Base-by-base conservation (phyloP, 441 rosid genomes). In the Erysimum pusillum region DNA sequence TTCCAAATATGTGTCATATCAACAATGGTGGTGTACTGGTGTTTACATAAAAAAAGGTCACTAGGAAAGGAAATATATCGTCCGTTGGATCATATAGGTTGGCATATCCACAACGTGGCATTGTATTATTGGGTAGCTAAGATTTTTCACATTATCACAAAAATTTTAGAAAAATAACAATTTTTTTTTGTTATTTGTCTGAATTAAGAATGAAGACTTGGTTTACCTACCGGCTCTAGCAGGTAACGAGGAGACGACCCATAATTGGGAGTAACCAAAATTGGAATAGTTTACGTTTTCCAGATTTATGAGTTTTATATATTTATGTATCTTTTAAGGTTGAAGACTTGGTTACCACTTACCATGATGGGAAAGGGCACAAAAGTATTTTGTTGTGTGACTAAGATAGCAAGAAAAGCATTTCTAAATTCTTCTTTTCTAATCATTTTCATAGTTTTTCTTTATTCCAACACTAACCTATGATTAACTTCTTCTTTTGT, bases 301-400 rank as follows among this genome's bases (percentile, higher is more conserved):
- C 56, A 71, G 32, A 39, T 53, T 56, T 63, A 46, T 49, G n/a
- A 20, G 13, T 76, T 35, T 48, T 20, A 39, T 62, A 69, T 75
- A 41, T 51, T 60, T 68, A 62, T 76, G 59, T 70, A 69, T 69
- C 75, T 76, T 70, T 76, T 76, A 76, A 76, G 80, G 80, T 76
- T 63, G 53, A 22, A 69, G 59, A 53, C 63, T 69, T 76, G 67
- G 76, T 77, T 77, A 63, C 76, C 56, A 67, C 63, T 67, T 80
- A 35, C 80, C 78, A 75, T 75, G 71, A 71, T 67, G 76, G 69
- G 69, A 74, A 83, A 77, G 42, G 74, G 63, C 65, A 73, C 67
- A 34, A 60, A 61, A 70, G 69, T 52, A 62, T 53, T 41, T 76
- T 63, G 15, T 44, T 54, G 35, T 51, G 57, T 63, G 80, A 46